Evolutionary conservation across 2,329 filamentous ascomycete species (phyloP), one percentile per base, ranked within the genome.

Genomic region (Aspergillus texensis): DNA sequence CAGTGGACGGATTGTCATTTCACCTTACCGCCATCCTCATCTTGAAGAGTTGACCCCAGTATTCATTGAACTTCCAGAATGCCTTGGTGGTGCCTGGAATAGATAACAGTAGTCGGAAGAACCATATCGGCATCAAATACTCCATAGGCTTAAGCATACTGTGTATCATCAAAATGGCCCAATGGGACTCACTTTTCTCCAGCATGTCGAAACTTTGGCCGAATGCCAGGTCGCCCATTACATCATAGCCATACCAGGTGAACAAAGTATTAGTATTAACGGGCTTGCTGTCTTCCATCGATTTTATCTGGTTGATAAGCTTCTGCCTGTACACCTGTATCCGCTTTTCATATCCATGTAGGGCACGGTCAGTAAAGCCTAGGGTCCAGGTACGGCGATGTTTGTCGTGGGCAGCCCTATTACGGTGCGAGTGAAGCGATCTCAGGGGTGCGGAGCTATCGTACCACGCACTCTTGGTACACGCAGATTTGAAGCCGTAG

Each of bases 161-260:
- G 12, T 16, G 24, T 26, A 26, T 26, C 46, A 50, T 28, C 24
- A 28, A 26, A 8, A 50, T 19, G 6, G 24, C 24, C 50, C 28
- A 36, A 16, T 53, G 30, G 10, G 28, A n/a, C 3, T 4, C 16
- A 34, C 9, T 36, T n/a, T 21, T 19, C 4, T 24, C 50, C 50
- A 53, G 12, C 50, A 36, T 53, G 16, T 21, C 30, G 28, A 53
- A 58, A 21, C 41, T 46, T 28, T 50, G 24, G n/a, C 41, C 57
- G 26, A 58, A 36, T 21, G 43, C 43, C 14, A 58, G 43, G 24
- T 58, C 41, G 3, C 57, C 45, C 39, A 58, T 58, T 19, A 50
- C 43, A 36, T 58, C 57, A 26, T 58, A 58, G 21, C 55, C 28
- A 34, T 57, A 57, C 36, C 36, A 57, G 6, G n/a, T 41, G 24